Evolutionary conservation across 805 yeast species (phyloP).

Genomic region (Wickerhamomyces tratensis): DNA sequence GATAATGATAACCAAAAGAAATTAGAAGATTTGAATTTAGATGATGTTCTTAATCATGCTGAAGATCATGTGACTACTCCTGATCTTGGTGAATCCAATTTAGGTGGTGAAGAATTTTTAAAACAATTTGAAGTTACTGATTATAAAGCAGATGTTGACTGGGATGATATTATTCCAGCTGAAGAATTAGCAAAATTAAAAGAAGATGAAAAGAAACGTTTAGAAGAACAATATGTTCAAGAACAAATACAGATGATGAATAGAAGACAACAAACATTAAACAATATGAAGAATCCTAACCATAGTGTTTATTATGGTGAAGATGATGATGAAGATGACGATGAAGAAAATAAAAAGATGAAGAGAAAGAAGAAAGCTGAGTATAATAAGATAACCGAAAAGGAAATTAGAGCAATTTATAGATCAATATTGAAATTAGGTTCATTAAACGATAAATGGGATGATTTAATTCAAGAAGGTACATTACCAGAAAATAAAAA

Average conservation of each 20-base stretch:
- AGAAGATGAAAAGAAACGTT: slow-evolving; percentile 79
- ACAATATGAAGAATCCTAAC: slow-evolving; percentile 42
- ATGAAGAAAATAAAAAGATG: slow-evolving; percentile 23
- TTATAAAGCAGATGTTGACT: slow-evolving; percentile 94
- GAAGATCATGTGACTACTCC: slow-evolving; percentile 97
- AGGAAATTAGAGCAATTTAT: slow-evolving; percentile 80
- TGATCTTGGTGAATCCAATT: slow-evolving; percentile 91
- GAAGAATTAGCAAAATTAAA: slow-evolving; percentile 83
- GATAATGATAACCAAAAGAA: slow-evolving; percentile 93
- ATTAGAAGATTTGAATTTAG: slow-evolving; percentile 88
- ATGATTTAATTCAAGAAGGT: slow-evolving; percentile 82
- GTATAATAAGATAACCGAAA: slow-evolving; percentile 59
- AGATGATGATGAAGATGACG: slow-evolving; percentile 30
- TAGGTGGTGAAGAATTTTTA: slow-evolving; percentile 96
- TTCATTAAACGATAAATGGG: slow-evolving; percentile 68
- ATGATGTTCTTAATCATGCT: slow-evolving; percentile 92
- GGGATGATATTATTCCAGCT: slow-evolving; percentile 99
- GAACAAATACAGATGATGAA: slow-evolving; percentile 85
- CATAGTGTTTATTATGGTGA: slow-evolving; percentile 26
- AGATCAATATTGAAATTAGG: slow-evolving; percentile 77
- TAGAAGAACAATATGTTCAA: slow-evolving; percentile 78
- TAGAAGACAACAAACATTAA: slow-evolving; percentile 68
- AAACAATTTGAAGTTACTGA: slow-evolving; percentile 98
- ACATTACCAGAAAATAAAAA: slow-evolving; percentile 77
- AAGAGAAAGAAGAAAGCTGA: slow-evolving; percentile 29